phyloP scores from a whole-genome alignment of 1,284 basidiomycete species.

The Leccinum fuscescens region DNA sequence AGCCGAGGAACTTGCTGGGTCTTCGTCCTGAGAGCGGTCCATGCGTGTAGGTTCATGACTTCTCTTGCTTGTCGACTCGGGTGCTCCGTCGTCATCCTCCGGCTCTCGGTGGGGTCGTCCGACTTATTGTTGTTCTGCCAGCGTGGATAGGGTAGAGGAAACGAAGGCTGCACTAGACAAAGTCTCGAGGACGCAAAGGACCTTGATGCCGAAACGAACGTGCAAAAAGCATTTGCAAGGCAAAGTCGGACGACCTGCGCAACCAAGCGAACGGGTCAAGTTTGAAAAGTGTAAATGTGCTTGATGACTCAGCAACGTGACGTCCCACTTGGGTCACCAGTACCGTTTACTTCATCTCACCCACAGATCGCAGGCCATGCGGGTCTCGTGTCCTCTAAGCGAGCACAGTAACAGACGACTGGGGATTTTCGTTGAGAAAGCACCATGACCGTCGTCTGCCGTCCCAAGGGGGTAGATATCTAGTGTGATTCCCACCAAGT shows the following conservation, averaged over 20 bases:
- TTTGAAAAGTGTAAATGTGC: background rate
- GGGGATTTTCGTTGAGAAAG: too few relatives aligned
- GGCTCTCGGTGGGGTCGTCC: conserved; percentile 23
- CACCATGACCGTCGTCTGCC: too few relatives aligned
- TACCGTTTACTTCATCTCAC: too few relatives aligned
- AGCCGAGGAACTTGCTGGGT: conserved; percentile 27
- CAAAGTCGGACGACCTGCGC: conserved; percentile 16
- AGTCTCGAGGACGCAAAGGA: conserved; percentile 22
- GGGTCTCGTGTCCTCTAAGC: too few relatives aligned
- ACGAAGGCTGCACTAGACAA: conserved; percentile 22
- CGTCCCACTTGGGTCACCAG: too few relatives aligned
- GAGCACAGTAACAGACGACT: too few relatives aligned
- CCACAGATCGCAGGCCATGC: too few relatives aligned
- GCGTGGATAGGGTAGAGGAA: conserved; percentile 11
- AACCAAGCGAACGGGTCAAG: background rate
- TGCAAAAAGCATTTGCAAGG: conserved; percentile 24
- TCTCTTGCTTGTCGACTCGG: conserved; percentile 15
- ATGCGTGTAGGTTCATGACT: conserved; percentile 14
- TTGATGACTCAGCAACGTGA: conserved; percentile 21
- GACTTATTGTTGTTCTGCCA: conserved; percentile 29
- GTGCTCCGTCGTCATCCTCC: conserved; percentile 25
- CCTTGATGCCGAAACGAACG: conserved; percentile 19
- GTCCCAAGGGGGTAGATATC: too few relatives aligned
- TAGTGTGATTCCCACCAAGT: too few relatives aligned
- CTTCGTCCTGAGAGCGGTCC: conserved; percentile 31